Percentiles rank a stretch among this genome's conserved stretches.
Conservation (phyloP, 108 stramenopile species). For the Cyclostephanos tholiformis region DNA sequence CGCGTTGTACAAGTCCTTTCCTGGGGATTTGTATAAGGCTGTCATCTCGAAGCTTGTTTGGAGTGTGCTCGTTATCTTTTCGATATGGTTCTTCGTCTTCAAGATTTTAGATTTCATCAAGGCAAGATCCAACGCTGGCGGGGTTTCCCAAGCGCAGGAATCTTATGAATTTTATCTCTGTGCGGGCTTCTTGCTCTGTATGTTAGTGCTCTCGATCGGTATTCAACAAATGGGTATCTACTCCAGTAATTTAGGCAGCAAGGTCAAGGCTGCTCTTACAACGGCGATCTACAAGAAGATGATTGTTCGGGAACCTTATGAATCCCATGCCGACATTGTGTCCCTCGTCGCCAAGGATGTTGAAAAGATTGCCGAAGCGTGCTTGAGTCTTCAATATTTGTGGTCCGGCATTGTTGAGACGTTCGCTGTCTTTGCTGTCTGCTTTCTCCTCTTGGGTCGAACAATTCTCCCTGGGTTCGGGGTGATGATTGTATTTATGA, state of each 20-base stretch:
- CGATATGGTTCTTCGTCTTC: conserved; percentile 3
- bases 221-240: conserved; percentile 28
- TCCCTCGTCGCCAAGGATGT: conserved; percentile 12
- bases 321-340: conserved; percentile 23
- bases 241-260: conserved; percentile 14
- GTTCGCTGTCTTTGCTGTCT: conserved; percentile 11
- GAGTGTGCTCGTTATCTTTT: conserved; percentile 5
- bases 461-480: conserved; percentile 15
- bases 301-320: conserved; percentile 21
- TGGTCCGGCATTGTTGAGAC: conserved; percentile 19
- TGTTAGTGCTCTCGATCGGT: conserved; percentile 21
- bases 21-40: conserved; percentile 6
- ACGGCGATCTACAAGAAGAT: conserved; percentile 25
- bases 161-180: not conserved
- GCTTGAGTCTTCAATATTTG: conserved; percentile 18
- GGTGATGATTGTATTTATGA: conserved; percentile 16
- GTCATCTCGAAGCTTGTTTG: conserved; percentile 5
- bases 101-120: conserved; percentile 7
- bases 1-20: conserved; percentile 7
- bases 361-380: conserved; percentile 16
- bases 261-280: conserved; percentile 25
- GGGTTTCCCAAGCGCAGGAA: conserved; percentile 3
- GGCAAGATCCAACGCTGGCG: conserved; percentile 1
- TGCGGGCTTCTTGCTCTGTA: conserved; percentile 4
- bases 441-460: conserved; percentile 6